Base-by-base conservation (phyloP, 2,329 filamentous ascomycete genomes). In the Pseudocercospora fuligena region DNA sequence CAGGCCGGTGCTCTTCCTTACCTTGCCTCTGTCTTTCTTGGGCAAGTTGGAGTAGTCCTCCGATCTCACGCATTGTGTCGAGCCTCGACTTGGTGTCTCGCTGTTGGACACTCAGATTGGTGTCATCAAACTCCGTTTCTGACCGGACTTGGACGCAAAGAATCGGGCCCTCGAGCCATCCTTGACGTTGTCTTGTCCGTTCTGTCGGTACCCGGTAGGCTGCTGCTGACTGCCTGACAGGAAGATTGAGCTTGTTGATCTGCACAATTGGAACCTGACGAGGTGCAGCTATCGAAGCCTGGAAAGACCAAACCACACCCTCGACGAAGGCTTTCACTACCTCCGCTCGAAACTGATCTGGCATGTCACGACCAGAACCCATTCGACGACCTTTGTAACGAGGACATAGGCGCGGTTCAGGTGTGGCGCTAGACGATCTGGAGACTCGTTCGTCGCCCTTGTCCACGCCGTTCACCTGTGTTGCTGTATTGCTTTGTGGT, bases 11-110 rank as follows among this genome's bases (percentile, higher is more conserved):
- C 70, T 88, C 85, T 1, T 73, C 73, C 61, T 78, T 80, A 0
- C 86, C 87, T 72, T 89, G 82, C 60, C 87, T 81, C n/a, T 81
- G 81, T 43, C 88, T 82, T 74, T 89, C 87, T 74, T 89, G 86
- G 1, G 87, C 88, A 1, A 88, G 74, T 21, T 87, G 79, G 14
- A 90, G 77, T 76, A 89, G 78, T 1, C 82, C 84, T 5, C 85
- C 87, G 3, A 88, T 76, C 71, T 90, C 88, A 62, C 87, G 82
- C 67, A 88, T 80, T 8, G 85, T 70, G 72, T 89, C 87, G 60
- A 88, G 81, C 16, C 81, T 74, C 12, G 75, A 66, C 53, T 73
- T 73, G 12, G 59, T 66, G 27, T 65, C 63, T 49, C 27, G 61
- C 40, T 68, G 64, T 66, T 81, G 81, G 33, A 62, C 46, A 23